phyloP scores from a whole-genome alignment of 1,139 yeast genomes.

The Kazachstania sp. region DNA sequence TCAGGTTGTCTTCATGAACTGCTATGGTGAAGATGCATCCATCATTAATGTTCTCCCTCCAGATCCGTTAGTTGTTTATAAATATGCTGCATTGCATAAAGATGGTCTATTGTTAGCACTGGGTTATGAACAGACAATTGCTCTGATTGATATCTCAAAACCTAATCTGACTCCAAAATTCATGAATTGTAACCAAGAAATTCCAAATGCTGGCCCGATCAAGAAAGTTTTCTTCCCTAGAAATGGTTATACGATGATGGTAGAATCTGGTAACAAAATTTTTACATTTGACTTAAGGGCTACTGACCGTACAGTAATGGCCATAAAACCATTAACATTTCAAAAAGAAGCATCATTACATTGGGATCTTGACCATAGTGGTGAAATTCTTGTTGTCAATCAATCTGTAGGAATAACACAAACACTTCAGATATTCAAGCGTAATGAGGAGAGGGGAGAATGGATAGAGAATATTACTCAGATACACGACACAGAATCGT shows the following conservation, averaged over 20 bases:
- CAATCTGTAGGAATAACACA: not conserved
- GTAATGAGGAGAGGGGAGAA: not conserved
- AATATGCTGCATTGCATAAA: constrained; percentile 18
- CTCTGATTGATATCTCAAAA: constrained; percentile 14
- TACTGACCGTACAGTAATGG: constrained; percentile 22
- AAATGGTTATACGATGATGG: constrained; percentile 63
- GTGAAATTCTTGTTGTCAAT: constrained; percentile 9
- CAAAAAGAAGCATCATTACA: not conserved
- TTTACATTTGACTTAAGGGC: constrained; percentile 55
- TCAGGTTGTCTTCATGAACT: not conserved
- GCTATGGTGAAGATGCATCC: not conserved
- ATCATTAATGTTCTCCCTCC: not conserved
- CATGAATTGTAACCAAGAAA: constrained; percentile 11
- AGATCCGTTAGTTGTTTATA: not conserved
- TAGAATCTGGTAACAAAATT: constrained; percentile 22
- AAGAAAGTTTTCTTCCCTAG: constrained; percentile 45
- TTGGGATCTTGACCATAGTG: constrained; percentile 16
- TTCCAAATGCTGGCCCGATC: constrained; percentile 29
- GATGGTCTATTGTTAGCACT: constrained; percentile 25
- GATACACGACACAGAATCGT: too few species aligned
- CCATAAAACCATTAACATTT: constrained; percentile 9
- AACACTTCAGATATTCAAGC: constrained; percentile 2
- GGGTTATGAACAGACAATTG: constrained; percentile 8
- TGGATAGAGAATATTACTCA: not conserved
- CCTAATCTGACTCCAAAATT: constrained; percentile 13